phyloP scores from a whole-genome alignment of 345 rosid genomes.

The Conringia planisiliqua region DNA sequence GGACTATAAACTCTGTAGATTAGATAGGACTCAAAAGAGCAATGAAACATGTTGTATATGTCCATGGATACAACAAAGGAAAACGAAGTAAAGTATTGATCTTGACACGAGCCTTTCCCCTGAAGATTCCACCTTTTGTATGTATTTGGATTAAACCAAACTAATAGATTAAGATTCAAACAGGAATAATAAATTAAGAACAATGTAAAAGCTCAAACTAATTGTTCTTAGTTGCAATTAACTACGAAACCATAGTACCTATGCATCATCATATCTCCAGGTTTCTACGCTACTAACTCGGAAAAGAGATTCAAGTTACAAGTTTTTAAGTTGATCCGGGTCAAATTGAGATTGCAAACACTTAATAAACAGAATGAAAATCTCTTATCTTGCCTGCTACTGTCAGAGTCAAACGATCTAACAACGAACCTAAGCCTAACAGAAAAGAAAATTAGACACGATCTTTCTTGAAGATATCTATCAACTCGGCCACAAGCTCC shows the following conservation, averaged over 20 bases:
- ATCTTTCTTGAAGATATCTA: background rate
- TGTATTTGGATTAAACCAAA: no score
- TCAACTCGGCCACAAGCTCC: background rate
- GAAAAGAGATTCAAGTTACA: background rate
- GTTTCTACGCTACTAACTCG: background rate
- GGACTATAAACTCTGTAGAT: no score
- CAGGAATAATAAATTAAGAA: background rate
- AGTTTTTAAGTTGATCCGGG: background rate
- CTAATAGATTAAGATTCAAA: background rate
- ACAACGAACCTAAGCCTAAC: background rate
- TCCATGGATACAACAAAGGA: background rate
- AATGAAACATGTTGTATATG: no score
- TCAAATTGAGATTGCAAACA: no score
- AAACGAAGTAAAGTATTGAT: background rate
- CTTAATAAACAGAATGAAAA: no score
- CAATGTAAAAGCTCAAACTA: background rate
- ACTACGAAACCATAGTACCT: background rate
- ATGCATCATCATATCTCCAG: background rate
- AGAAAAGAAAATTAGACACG: background rate
- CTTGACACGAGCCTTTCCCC: background rate
- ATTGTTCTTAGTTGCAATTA: background rate
- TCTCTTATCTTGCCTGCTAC: background rate
- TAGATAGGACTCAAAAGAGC: no score
- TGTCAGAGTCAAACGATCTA: background rate
- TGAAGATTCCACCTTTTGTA: background rate